These are phyloP conservation scores for Letharia lupina DNA, from an alignment of 495 filamentous ascomycete genomes.

Conservation along the genomic window DNA sequence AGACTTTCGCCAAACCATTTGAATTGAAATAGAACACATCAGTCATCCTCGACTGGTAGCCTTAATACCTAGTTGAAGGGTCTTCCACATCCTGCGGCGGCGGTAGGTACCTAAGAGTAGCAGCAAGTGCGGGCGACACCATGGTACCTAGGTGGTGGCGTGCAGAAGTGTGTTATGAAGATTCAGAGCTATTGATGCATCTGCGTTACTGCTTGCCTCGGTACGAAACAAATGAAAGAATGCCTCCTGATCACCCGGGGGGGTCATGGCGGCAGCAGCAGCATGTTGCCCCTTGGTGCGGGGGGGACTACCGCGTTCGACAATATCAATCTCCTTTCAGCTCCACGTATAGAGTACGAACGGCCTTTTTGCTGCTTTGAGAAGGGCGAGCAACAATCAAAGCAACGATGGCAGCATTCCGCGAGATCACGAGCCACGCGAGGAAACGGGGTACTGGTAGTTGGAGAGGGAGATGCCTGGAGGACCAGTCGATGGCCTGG, in stretches of 20 bases:
- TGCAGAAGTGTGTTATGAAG: slow-evolving; percentile 6
- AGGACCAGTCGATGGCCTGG: slow-evolving; percentile 17
- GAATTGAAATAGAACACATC: neutral
- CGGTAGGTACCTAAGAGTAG: slow-evolving; percentile 1
- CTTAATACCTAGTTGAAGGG: no score
- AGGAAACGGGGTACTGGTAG: neutral
- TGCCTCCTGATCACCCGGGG: slow-evolving; percentile 14
- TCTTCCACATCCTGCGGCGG: neutral
- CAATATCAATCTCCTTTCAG: slow-evolving; percentile 14
- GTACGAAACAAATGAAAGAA: slow-evolving; percentile 10
- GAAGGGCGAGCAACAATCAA: neutral
- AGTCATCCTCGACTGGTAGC: neutral
- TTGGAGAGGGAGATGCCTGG: neutral
- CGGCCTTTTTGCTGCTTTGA: slow-evolving; percentile 25
- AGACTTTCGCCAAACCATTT: neutral
- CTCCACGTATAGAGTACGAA: slow-evolving; percentile 8
- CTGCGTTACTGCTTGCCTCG: slow-evolving; percentile 13
- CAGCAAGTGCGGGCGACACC: slow-evolving; percentile 8
- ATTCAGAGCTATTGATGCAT: slow-evolving; percentile 14
- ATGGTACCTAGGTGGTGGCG: slow-evolving; percentile 9
- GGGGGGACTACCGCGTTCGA: slow-evolving; percentile 13
- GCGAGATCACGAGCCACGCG: slow-evolving; percentile 5
- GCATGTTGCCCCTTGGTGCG: slow-evolving; percentile 8
- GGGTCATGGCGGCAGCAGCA: slow-evolving; percentile 15
- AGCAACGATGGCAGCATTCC: neutral